Conservation (phyloP, 768 basidiomycete genomes). For the Boletellus emodensis region DNA sequence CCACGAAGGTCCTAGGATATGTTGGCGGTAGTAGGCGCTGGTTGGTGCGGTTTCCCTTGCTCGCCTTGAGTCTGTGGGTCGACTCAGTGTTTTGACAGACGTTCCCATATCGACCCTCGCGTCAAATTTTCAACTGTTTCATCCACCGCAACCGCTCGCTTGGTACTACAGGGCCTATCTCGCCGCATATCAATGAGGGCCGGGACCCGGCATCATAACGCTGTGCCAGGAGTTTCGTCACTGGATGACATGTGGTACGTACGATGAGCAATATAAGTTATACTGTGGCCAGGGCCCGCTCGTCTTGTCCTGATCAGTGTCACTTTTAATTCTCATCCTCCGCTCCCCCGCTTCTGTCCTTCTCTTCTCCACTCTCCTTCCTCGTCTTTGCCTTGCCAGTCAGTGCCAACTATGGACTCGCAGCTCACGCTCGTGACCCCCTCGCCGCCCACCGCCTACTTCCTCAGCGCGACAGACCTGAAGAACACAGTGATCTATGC, state of each 20-base stretch:
- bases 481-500: constrained; percentile 20
- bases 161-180: too few species aligned
- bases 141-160: too few species aligned
- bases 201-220: too few species aligned
- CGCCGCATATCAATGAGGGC: too few species aligned
- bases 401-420: constrained; percentile 25
- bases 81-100: background rate
- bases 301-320: background rate
- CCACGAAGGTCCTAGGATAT: too few species aligned
- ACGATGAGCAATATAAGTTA: background rate
- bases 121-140: background rate
- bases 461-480: constrained; percentile 18
- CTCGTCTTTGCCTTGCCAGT: background rate
- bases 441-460: constrained; percentile 27
- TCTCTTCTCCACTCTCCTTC: background rate
- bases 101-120: background rate
- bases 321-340: too few species aligned
- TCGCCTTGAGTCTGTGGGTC: too few species aligned
- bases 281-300: background rate
- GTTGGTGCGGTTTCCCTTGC: too few species aligned
- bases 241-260: background rate
- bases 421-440: constrained; percentile 24
- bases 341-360: background rate
- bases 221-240: background rate
- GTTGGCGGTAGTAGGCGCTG: background rate